Percentiles rank a stretch among this genome's conserved stretches.
Conservation (phyloP, 2,329 filamentous ascomycete species). For the Diaporthe vaccinii region DNA sequence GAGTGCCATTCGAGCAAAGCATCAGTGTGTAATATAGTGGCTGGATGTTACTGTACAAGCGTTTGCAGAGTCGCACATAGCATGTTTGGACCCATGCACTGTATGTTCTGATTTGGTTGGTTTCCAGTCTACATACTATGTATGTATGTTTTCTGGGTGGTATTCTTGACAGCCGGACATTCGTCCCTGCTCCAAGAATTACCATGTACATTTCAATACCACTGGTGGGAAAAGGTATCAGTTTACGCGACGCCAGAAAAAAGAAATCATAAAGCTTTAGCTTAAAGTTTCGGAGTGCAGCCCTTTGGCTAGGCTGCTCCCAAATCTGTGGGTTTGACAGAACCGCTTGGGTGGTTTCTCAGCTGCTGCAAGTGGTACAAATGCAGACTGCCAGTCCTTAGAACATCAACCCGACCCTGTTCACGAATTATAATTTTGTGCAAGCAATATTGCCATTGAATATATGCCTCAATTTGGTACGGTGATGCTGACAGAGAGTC, state of each 20-base stretch:
- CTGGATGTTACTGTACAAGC: background rate
- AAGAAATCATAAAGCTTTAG: background rate
- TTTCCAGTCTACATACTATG: background rate
- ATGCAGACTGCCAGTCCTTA: background rate
- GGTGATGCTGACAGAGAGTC: background rate
- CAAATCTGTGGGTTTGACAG: no score
- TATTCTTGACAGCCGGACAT: no score
- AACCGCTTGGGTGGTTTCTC: no score
- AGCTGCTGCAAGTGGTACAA: background rate
- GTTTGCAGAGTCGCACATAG: background rate
- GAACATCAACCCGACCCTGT: background rate
- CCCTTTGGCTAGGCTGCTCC: no score
- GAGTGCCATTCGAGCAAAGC: background rate
- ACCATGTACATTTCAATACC: background rate
- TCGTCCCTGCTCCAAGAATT: background rate
- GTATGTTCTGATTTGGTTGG: background rate
- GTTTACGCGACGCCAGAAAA: background rate
- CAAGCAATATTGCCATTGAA: background rate
- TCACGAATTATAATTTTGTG: background rate
- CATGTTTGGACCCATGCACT: background rate
- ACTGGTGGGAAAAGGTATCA: background rate
- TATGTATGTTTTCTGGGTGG: no score
- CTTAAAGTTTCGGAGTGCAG: background rate
- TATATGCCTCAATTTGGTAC: background rate
- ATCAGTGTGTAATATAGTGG: background rate